A percentile compares a stretch with the other conserved stretches of the same genome.
These are phyloP conservation scores for Xylaria castorea DNA, from an alignment of 495 filamentous ascomycete species.

Conservation along the genomic window DNA sequence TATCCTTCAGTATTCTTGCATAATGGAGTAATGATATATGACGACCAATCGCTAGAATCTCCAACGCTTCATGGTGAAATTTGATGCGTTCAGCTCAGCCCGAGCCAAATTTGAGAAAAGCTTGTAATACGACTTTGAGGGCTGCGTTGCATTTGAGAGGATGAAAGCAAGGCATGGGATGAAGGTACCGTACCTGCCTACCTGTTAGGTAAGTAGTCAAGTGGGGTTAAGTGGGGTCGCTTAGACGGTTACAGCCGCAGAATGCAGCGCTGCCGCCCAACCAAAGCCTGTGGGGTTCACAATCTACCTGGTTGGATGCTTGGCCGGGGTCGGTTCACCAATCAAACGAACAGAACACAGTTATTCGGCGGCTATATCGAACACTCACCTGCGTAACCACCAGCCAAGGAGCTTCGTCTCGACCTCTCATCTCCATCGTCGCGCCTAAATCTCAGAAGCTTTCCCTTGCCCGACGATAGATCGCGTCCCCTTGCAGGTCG, in stretches of 20 bases:
- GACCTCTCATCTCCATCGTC: constrained; percentile 35
- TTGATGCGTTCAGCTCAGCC: not conserved
- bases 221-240: not conserved
- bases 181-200: not conserved
- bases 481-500: constrained; percentile 23
- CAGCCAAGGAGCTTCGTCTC: constrained; percentile 36
- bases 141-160: not conserved
- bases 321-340: constrained; percentile 4
- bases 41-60: not conserved
- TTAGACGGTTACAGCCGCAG: constrained; percentile 38
- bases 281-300: constrained; percentile 28
- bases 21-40: not conserved
- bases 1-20: not conserved
- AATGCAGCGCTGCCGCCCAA: constrained; percentile 38
- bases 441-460: constrained; percentile 33
- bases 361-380: constrained; percentile 39
- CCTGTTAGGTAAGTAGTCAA: not conserved
- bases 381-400: constrained; percentile 35
- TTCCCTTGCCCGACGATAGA: constrained; percentile 28
- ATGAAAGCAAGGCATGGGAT: not conserved
- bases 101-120: not conserved
- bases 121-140: not conserved
- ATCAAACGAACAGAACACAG: constrained; percentile 7
- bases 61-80: not conserved
- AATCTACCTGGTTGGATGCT: constrained; percentile 7